phyloP scores from a whole-genome alignment of 2,329 filamentous ascomycete genomes.

The Colletotrichum zoysiae region DNA sequence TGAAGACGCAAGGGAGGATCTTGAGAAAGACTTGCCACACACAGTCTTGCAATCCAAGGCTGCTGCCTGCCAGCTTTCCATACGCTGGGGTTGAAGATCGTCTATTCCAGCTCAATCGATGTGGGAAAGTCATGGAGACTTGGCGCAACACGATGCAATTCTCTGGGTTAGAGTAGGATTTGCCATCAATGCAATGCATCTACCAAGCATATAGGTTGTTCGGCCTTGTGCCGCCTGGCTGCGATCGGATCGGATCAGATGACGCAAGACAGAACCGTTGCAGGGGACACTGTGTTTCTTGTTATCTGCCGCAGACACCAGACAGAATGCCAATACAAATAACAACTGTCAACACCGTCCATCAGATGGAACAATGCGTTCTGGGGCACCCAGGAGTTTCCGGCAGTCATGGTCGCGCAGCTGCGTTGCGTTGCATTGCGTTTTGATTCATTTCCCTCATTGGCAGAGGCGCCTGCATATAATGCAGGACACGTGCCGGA shows the following conservation, averaged over 20 bases:
- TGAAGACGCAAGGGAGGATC: background rate
- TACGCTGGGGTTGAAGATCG: too few relatives aligned
- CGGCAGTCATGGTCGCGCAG: constrained; percentile 1
- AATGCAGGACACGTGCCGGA: background rate
- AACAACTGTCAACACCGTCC: background rate
- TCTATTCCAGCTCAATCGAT: too few relatives aligned
- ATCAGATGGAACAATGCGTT: background rate
- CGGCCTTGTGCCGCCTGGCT: background rate
- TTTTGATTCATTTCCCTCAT: background rate
- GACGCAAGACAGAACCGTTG: constrained; percentile 1
- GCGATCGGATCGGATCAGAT: background rate
- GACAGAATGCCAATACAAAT: background rate
- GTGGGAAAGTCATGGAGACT: background rate
- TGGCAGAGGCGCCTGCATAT: background rate
- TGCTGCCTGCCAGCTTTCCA: too few relatives aligned
- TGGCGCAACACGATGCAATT: background rate
- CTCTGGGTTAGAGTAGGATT: background rate
- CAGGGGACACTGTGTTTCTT: constrained; percentile 32
- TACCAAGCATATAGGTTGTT: background rate
- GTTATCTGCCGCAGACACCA: background rate
- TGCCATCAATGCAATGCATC: background rate
- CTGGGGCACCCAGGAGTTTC: background rate
- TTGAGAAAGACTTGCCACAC: too few relatives aligned
- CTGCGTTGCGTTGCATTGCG: constrained; percentile 19
- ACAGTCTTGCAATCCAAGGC: too few relatives aligned